A percentile compares a stretch with the other conserved stretches of the same genome.
Evolutionary conservation across 2,329 filamentous ascomycete genomes (phyloP).

Genomic region (Fusarium bulbicola): DNA sequence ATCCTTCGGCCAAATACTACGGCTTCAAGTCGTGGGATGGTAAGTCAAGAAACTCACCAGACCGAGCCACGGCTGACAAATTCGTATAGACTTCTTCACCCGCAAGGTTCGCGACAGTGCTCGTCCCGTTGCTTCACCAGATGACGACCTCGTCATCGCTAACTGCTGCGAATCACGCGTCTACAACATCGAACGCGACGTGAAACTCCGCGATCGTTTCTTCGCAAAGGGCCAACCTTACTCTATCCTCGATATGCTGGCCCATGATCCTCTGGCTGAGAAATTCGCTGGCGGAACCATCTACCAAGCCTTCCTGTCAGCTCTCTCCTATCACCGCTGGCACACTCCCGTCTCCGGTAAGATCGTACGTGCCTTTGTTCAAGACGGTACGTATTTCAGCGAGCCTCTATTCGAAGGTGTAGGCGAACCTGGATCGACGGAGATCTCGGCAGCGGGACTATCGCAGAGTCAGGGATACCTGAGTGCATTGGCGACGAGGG

Average conservation of each 20-base stretch:
- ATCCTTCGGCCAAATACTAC: conserved; percentile 61
- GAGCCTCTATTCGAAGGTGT: conserved; percentile 58
- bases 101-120: conserved; percentile 61
- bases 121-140: conserved; percentile 66
- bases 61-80: background rate
- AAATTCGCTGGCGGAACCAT: conserved; percentile 71
- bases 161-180: conserved; percentile 73
- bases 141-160: conserved; percentile 63
- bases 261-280: conserved; percentile 59
- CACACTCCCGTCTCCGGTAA: conserved; percentile 73
- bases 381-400: conserved; percentile 74
- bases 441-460: conserved; percentile 55
- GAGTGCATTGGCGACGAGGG: conserved; percentile 72
- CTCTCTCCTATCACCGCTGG: conserved; percentile 77
- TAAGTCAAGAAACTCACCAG: conserved; percentile 38
- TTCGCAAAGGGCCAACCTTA: conserved; percentile 77
- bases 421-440: conserved; percentile 41
- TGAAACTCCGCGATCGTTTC: conserved; percentile 68
- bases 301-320: conserved; percentile 76
- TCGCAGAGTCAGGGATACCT: conserved; percentile 71
- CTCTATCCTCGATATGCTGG: conserved; percentile 71
- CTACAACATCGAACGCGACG: conserved; percentile 60
- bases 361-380: conserved; percentile 64
- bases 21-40: conserved; percentile 75
- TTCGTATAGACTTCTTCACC: conserved; percentile 67